Conservation (phyloP, 2,329 filamentous ascomycete species). For the Ophiognomonia clavigignenti-juglandacearum region DNA sequence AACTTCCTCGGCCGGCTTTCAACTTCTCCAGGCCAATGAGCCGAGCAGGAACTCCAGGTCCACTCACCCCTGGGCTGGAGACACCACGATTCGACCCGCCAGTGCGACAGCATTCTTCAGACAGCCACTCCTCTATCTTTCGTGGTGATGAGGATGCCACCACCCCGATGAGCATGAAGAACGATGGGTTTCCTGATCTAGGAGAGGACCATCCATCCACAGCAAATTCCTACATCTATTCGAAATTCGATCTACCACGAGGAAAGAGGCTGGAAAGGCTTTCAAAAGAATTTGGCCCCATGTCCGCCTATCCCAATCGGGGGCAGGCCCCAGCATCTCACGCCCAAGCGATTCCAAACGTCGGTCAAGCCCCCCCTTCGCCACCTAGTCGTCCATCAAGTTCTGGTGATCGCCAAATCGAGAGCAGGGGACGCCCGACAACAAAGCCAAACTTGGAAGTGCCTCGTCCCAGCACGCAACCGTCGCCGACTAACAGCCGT, state of each 20-base stretch:
- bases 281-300: constrained; percentile 50
- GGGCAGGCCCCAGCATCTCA: constrained; percentile 47
- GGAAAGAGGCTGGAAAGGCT: constrained; percentile 73
- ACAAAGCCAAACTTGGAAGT: constrained; percentile 31
- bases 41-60: constrained; percentile 55
- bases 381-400: constrained; percentile 58
- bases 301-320: constrained; percentile 55
- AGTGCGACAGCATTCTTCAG: constrained; percentile 58
- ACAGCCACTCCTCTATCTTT: constrained; percentile 62
- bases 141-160: constrained; percentile 61
- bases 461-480: constrained; percentile 33
- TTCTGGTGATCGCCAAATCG: constrained; percentile 37
- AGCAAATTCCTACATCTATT: constrained; percentile 76
- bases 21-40: constrained; percentile 94
- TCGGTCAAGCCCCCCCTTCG: constrained; percentile 51
- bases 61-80: constrained; percentile 11
- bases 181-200: constrained; percentile 60
- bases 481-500: constrained; percentile 39
- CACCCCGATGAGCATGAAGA: constrained; percentile 68
- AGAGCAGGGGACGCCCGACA: constrained; percentile 21
- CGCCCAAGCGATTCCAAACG: constrained; percentile 35
- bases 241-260: constrained; percentile 77
- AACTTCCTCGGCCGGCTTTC: constrained; percentile 67
- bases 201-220: constrained; percentile 42
- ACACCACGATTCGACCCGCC: constrained; percentile 43